Percentiles rank a stretch among this genome's conserved stretches.
Evolutionary conservation across 345 rosid species (phyloP).

Genomic region (Pistacia vera): DNA sequence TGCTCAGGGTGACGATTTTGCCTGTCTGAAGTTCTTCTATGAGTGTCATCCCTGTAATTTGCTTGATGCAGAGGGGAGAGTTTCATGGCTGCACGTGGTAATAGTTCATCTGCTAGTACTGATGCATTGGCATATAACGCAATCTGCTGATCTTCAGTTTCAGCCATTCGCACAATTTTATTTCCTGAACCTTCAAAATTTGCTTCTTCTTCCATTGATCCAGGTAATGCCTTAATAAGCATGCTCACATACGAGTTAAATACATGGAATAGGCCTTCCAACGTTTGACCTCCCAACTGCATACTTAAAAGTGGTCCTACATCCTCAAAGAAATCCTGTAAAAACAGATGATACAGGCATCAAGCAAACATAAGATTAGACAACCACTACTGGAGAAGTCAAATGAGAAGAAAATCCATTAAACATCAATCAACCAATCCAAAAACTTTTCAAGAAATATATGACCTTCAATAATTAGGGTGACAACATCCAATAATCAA

Average conservation of each 20-base stretch:
- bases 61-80: constrained; percentile 67
- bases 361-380: background rate
- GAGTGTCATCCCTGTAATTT: constrained; percentile 63
- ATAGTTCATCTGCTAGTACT: constrained; percentile 90
- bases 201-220: constrained; percentile 94
- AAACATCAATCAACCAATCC: constrained; percentile 18
- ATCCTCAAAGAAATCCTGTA: constrained; percentile 97
- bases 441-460: background rate
- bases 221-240: constrained; percentile 93
- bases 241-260: constrained; percentile 84
- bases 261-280: constrained; percentile 94
- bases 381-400: background rate
- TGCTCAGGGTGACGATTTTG: constrained; percentile 98
- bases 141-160: constrained; percentile 92
- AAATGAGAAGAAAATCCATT: constrained; percentile 8
- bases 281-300: constrained; percentile 94
- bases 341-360: constrained; percentile 20
- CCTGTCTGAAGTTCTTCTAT: constrained; percentile 75
- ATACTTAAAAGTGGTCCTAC: constrained; percentile 96
- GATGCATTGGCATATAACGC: constrained; percentile 98
- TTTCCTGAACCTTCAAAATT: constrained; percentile 73
- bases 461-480: background rate
- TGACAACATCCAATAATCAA: constrained; percentile 1
- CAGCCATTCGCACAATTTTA: constrained; percentile 93
- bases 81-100: constrained; percentile 98